These are phyloP conservation scores for Clarireedia monteithiana DNA, from an alignment of 2,329 filamentous ascomycete genomes.

Conservation along the genomic window DNA sequence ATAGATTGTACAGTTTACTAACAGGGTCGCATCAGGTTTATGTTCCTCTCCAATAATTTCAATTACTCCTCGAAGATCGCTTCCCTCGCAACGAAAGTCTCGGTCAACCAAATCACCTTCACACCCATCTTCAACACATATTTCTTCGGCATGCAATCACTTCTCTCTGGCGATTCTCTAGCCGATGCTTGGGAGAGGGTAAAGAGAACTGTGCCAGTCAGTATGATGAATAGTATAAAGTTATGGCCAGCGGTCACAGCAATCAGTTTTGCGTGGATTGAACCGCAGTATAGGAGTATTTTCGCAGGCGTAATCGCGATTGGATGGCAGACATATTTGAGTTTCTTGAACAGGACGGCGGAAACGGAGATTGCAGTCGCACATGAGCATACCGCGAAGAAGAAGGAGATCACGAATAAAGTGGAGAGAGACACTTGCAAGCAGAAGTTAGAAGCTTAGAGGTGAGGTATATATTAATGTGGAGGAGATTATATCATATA, in stretches of 20 bases:
- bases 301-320: constrained; percentile 75
- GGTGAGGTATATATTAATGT: neutral
- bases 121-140: constrained; percentile 77
- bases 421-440: neutral
- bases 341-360: constrained; percentile 67
- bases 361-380: constrained; percentile 41
- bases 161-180: constrained; percentile 60
- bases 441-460: neutral
- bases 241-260: constrained; percentile 84
- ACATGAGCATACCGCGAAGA: neutral
- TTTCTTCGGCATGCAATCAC: constrained; percentile 74
- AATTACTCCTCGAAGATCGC: constrained; percentile 69
- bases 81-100: constrained; percentile 68
- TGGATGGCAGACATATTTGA: constrained; percentile 89
- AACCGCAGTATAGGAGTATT: constrained; percentile 69
- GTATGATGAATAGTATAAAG: constrained; percentile 72
- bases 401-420: neutral
- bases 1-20: neutral
- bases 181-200: constrained; percentile 62
- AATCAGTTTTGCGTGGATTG: constrained; percentile 78
- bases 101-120: constrained; percentile 72
- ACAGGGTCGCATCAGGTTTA: constrained; percentile 47
- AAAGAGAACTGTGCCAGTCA: constrained; percentile 66
- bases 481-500: neutral
- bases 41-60: constrained; percentile 74